Evolutionary conservation across 129 eudicot genomes (phyloP), one percentile per base, ranked within the genome.

Genomic region (Erigeron canadensis): DNA sequence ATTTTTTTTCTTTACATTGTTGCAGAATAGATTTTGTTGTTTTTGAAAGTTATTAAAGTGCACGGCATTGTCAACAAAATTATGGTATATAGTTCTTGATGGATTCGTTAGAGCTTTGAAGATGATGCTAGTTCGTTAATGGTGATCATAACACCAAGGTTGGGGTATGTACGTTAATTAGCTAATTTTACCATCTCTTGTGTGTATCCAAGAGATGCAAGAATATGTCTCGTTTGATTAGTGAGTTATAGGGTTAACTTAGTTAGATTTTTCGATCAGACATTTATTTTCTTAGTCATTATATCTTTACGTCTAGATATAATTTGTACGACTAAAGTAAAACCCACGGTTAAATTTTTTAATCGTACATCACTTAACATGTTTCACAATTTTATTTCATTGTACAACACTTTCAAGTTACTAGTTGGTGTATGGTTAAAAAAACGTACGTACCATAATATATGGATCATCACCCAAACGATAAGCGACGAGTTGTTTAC

Each of bases 11-110:
- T 55, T 2, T 7, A 18, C 41, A 44, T 67, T 43, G 41, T 75
- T 67, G 69, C 61, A 75, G 80, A 68, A 57, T 44, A 67, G 80
- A 67, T 75, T 75, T 75, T 75, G 80, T 39, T 75, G 80, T 75
- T 75, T 75, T 40, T 75, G 68, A 75, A 57, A n/a, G 22, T 64
- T 6, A 39, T 44, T 66, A 40, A 51, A 63, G 65, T 7, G 13
- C 45, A 4, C 0, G 58, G 23, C 23, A 16, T 17, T 5, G 23
- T 67, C n/a, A 57, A 75, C 68, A 57, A 67, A 41, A 53, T n/a
- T 53, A 19, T 10, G 22, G 58, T 65, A 19, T 65, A 19, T 65
- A n/a, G 56, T 63, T 39, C 53, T 38, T 63, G 67, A 57, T 56
- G 39, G 80, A 55, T 75, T 75, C 19, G 45, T 56, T 45, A 45